Percentiles rank a stretch among this genome's conserved stretches.
Conservation (phyloP, 257 asterid species). For the Jasminum sambac region DNA sequence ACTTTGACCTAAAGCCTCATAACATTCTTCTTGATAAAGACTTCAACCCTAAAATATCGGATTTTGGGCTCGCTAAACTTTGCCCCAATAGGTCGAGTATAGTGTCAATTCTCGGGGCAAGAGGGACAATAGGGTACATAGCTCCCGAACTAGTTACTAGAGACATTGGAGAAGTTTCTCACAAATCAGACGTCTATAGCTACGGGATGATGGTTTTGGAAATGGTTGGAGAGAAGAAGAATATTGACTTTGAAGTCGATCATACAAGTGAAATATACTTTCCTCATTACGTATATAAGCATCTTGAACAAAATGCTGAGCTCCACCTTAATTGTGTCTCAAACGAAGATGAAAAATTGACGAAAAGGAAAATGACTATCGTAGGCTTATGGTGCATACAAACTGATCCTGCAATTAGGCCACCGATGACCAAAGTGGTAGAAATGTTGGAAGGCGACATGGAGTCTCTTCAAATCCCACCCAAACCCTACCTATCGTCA, state of each 20-base stretch:
- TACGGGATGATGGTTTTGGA: slow-evolving; percentile 42
- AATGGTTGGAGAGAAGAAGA: slow-evolving; percentile 40
- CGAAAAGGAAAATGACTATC: slow-evolving; percentile 20
- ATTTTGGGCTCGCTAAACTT: slow-evolving; percentile 36
- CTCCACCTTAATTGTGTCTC: not conserved
- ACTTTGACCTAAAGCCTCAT: slow-evolving; percentile 42
- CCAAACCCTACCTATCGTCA: slow-evolving; percentile 24
- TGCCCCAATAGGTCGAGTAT: slow-evolving; percentile 19
- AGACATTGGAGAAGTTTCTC: slow-evolving; percentile 31
- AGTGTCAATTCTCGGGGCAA: slow-evolving; percentile 20
- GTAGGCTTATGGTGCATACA: slow-evolving; percentile 43
- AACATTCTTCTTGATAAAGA: slow-evolving; percentile 33
- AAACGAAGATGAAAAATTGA: slow-evolving; percentile 18
- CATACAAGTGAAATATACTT: slow-evolving; percentile 25
- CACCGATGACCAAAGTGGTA: slow-evolving; percentile 30
- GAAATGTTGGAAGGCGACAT: slow-evolving; percentile 36
- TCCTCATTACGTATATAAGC: slow-evolving; percentile 35
- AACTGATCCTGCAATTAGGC: slow-evolving; percentile 24
- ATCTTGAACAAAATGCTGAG: slow-evolving; percentile 15
- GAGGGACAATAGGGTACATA: slow-evolving; percentile 37
- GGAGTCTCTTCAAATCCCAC: slow-evolving; percentile 27
- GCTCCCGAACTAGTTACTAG: slow-evolving; percentile 37
- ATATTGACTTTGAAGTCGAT: not conserved
- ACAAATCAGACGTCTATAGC: slow-evolving; percentile 45
- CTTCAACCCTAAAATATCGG: slow-evolving; percentile 30